These are phyloP conservation scores for Buddleja alternifolia DNA, from an alignment of 257 asterid genomes.

Conservation along the genomic window DNA sequence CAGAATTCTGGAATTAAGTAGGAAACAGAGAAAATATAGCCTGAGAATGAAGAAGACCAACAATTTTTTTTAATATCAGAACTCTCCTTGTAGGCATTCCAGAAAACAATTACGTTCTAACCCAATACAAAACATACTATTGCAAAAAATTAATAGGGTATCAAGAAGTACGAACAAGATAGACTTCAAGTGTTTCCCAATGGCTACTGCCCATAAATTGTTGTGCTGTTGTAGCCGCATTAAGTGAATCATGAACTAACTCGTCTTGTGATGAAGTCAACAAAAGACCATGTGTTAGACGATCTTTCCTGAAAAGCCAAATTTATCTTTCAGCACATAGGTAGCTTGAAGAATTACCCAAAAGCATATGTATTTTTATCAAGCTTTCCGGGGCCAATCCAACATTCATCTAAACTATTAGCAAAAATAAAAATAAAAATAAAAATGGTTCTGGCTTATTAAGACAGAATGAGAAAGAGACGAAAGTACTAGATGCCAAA, in stretches of 20 bases:
- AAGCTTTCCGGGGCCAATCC: slow-evolving; percentile 11
- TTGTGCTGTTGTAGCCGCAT: slow-evolving; percentile 48
- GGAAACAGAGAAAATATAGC: slow-evolving; percentile 6
- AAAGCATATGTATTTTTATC: slow-evolving; percentile 16
- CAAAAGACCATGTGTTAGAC: slow-evolving; percentile 59
- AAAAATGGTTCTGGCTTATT: slow-evolving; percentile 8
- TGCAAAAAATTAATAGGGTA: not conserved
- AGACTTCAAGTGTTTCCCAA: slow-evolving; percentile 92
- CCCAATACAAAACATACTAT: slow-evolving; percentile 2
- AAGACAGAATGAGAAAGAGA: slow-evolving; percentile 14
- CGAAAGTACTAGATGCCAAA: slow-evolving; percentile 4
- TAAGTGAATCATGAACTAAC: slow-evolving; percentile 47
- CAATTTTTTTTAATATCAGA: not conserved
- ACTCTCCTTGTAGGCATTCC: slow-evolving; percentile 10
- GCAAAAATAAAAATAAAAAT: not conserved
- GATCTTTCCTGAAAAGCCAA: slow-evolving; percentile 63
- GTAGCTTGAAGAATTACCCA: slow-evolving; percentile 21
- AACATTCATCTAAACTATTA: slow-evolving; percentile 5
- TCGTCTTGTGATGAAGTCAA: slow-evolving; percentile 79
- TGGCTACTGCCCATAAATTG: slow-evolving; percentile 62
- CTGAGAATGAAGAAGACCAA: slow-evolving; percentile 20
- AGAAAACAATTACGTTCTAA: slow-evolving; percentile 14
- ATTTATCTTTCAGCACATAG: slow-evolving; percentile 14
- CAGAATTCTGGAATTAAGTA: slow-evolving; percentile 8
- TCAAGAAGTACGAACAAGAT: slow-evolving; percentile 68